Evolutionary conservation across 805 yeast genomes (phyloP).

Genomic region (Wilhelminamyces savonicus): DNA sequence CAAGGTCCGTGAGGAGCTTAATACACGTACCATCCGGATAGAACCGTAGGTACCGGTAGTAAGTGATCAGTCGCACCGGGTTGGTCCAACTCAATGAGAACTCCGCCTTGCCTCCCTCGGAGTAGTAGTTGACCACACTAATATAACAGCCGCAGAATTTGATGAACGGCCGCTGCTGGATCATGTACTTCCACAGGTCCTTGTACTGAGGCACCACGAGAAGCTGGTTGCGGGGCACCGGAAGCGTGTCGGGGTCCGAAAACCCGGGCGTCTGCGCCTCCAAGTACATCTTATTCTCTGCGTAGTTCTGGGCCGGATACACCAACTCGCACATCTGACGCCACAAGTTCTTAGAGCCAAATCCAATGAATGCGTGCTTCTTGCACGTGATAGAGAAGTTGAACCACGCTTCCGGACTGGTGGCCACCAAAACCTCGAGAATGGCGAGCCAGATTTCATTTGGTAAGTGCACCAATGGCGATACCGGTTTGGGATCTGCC

Average conservation of each 20-base stretch:
- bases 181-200: slow-evolving; percentile 44
- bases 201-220: slow-evolving; percentile 23
- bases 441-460: slow-evolving; percentile 53
- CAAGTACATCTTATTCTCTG: slow-evolving; percentile 32
- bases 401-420: slow-evolving; percentile 61
- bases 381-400: slow-evolving; percentile 54
- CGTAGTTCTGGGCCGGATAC: slow-evolving; percentile 51
- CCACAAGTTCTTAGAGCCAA: slow-evolving; percentile 46
- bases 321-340: slow-evolving; percentile 42
- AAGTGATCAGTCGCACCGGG: slow-evolving; percentile 80
- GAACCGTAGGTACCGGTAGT: slow-evolving; percentile 80
- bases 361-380: slow-evolving; percentile 51
- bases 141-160: slow-evolving; percentile 82
- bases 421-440: slow-evolving; percentile 38
- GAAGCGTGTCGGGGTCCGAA: slow-evolving; percentile 20
- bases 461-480: slow-evolving; percentile 36
- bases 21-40: slow-evolving; percentile 72
- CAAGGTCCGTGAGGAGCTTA: slow-evolving; percentile 62
- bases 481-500: slow-evolving; percentile 19
- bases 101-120: slow-evolving; percentile 74
- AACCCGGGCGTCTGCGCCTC: slow-evolving; percentile 23
- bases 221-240: slow-evolving; percentile 28
- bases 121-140: slow-evolving; percentile 74
- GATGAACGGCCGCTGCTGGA: slow-evolving; percentile 62
- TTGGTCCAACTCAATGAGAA: slow-evolving; percentile 60